A percentile compares a stretch with the other conserved stretches of the same genome.
Evolutionary conservation across 441 rosid genomes (phyloP).

Genomic region (Theobroma grandiflorum): DNA sequence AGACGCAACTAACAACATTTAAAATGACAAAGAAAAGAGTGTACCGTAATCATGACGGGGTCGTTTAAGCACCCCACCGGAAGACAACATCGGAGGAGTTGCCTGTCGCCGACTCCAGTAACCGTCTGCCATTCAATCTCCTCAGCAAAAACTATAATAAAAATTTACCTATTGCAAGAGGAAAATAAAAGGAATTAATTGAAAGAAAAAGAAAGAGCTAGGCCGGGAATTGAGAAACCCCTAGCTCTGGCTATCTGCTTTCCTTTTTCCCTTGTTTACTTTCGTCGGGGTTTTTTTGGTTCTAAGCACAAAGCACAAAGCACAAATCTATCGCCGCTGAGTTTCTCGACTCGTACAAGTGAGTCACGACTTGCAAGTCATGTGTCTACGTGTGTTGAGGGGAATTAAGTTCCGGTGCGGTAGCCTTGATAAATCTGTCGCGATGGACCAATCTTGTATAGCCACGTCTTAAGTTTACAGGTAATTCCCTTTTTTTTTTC

Average conservation of each 20-base stretch:
- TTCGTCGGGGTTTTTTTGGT: not conserved
- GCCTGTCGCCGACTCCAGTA: conserved; percentile 76
- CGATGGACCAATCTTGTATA: not conserved
- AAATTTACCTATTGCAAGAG: not conserved
- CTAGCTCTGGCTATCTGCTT: not conserved
- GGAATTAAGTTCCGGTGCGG: not conserved
- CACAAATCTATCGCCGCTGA: too few species aligned
- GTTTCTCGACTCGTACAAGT: too few species aligned
- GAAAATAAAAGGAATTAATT: not conserved
- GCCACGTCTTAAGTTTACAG: too few species aligned
- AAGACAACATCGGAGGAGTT: conserved; percentile 45
- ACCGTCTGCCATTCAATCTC: conserved; percentile 59
- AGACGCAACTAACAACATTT: too few species aligned
- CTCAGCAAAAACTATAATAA: not conserved
- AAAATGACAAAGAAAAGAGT: not conserved
- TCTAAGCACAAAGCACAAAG: too few species aligned
- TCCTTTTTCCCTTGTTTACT: not conserved
- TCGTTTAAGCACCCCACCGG: conserved; percentile 63
- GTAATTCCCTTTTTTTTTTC: too few species aligned
- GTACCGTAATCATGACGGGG: conserved; percentile 67
- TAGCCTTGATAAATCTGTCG: not conserved
- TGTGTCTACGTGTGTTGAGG: too few species aligned
- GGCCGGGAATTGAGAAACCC: not conserved
- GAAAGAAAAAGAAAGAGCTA: not conserved
- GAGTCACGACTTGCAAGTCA: too few species aligned